Percentiles rank a stretch among this genome's conserved stretches.
These are phyloP conservation scores for Pichia sp. DNA, from an alignment of 1,139 yeast species.

Conservation along the genomic window DNA sequence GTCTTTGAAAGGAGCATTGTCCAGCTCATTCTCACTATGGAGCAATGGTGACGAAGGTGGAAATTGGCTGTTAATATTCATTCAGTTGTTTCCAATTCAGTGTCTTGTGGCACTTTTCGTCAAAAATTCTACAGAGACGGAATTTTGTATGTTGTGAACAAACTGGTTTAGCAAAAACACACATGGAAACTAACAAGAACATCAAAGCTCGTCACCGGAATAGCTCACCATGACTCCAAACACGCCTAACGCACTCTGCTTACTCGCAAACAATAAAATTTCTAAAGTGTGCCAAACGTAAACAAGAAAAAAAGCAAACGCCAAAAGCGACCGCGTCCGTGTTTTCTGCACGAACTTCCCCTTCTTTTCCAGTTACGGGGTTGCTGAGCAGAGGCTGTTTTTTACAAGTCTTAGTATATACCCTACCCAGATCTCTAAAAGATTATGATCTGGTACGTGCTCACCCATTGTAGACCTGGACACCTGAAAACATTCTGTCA, in stretches of 20 bases:
- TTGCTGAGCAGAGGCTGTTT: neutral
- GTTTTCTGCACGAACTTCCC: neutral
- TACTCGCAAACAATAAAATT: neutral
- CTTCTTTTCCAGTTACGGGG: neutral
- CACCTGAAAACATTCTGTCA: too few species aligned
- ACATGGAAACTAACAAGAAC: too few species aligned
- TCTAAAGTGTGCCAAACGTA: neutral
- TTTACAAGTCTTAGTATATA: too few species aligned
- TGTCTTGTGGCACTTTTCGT: neutral
- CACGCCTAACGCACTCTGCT: neutral
- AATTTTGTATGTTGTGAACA: too few species aligned
- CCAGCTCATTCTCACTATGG: constrained; percentile 8
- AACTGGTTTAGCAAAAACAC: too few species aligned
- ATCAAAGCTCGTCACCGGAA: too few species aligned
- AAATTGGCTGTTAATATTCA: constrained; percentile 21
- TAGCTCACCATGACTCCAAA: neutral
- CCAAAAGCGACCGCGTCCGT: neutral
- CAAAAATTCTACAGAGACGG: too few species aligned
- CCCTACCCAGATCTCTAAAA: too few species aligned
- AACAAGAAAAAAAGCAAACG: neutral
- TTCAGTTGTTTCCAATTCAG: neutral
- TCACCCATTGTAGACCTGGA: too few species aligned
- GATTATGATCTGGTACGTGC: too few species aligned
- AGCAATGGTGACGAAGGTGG: constrained; percentile 26
- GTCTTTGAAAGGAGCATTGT: neutral